phyloP scores from a whole-genome alignment of 495 filamentous ascomycete species.

The Annulohypoxylon stygium region DNA sequence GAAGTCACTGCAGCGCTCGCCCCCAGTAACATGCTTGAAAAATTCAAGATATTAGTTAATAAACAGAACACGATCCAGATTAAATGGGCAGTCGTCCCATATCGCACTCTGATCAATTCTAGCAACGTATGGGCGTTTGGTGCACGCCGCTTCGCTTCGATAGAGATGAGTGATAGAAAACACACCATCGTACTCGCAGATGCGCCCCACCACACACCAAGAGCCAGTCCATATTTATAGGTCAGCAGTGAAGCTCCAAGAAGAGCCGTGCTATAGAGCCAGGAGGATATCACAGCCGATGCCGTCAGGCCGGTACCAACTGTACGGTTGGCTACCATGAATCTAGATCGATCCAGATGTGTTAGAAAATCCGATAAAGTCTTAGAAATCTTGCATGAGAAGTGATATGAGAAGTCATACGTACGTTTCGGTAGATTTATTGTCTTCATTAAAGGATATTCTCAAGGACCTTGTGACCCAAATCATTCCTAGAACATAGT shows the following conservation, averaged over 20 bases:
- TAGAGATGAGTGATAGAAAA: slow-evolving; percentile 17
- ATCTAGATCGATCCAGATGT: not conserved
- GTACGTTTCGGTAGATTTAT: slow-evolving; percentile 14
- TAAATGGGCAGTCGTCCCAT: slow-evolving; percentile 4
- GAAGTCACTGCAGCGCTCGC: slow-evolving; percentile 14
- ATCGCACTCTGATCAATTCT: slow-evolving; percentile 14
- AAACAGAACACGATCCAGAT: slow-evolving; percentile 11
- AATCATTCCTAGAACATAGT: slow-evolving; percentile 4
- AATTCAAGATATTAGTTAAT: slow-evolving; percentile 13
- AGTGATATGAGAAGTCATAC: not conserved
- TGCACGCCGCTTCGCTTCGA: slow-evolving; percentile 17
- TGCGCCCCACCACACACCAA: slow-evolving; percentile 17
- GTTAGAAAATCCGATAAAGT: not conserved
- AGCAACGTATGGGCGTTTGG: slow-evolving; percentile 15
- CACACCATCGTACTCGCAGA: slow-evolving; percentile 23
- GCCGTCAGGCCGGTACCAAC: slow-evolving; percentile 14
- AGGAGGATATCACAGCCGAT: slow-evolving; percentile 15
- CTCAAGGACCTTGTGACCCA: slow-evolving; percentile 11
- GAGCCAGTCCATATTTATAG: slow-evolving; percentile 4
- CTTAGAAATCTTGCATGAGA: too few relatives aligned
- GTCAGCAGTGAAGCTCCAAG: slow-evolving; percentile 11
- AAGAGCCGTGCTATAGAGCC: slow-evolving; percentile 17
- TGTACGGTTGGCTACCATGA: slow-evolving; percentile 11
- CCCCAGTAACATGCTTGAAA: slow-evolving; percentile 15
- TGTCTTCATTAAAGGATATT: slow-evolving; percentile 13